Percentiles rank a stretch among this genome's conserved stretches.
Evolutionary conservation across 2,329 filamentous ascomycete species (phyloP).

Genomic region (Aspergillus unguis): DNA sequence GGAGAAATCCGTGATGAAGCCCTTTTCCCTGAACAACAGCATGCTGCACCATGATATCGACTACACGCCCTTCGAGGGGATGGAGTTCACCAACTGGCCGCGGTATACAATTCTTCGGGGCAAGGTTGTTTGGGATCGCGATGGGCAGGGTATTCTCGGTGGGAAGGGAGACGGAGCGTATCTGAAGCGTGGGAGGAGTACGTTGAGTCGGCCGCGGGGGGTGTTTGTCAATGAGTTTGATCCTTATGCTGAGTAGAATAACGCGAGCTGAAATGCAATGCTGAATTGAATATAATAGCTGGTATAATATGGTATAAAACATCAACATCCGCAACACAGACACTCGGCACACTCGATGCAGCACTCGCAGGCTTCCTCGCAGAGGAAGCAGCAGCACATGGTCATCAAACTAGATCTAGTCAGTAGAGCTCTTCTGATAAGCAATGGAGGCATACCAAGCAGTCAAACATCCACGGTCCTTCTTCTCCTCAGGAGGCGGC

Average conservation of each 20-base stretch:
- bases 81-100: slow-evolving; percentile 34
- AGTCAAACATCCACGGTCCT: slow-evolving; percentile 20
- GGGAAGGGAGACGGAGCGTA: slow-evolving; percentile 32
- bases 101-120: slow-evolving; percentile 34
- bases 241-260: slow-evolving; percentile 7
- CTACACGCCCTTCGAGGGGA: slow-evolving; percentile 37
- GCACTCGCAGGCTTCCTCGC: slow-evolving; percentile 21
- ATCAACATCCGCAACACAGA: slow-evolving; percentile 19
- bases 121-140: slow-evolving; percentile 30
- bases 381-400: slow-evolving; percentile 22
- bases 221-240: slow-evolving; percentile 18
- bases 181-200: slow-evolving; percentile 36
- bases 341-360: slow-evolving; percentile 19
- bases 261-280: background rate
- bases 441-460: slow-evolving; percentile 12
- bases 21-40: slow-evolving; percentile 33
- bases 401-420: slow-evolving; percentile 14
- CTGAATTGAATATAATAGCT: background rate
- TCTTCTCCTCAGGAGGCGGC: slow-evolving; percentile 14
- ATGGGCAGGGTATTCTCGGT: slow-evolving; percentile 27
- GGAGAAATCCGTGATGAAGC: slow-evolving; percentile 9
- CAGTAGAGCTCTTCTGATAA: background rate
- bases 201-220: slow-evolving; percentile 14
- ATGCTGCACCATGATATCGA: slow-evolving; percentile 37
- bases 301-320: slow-evolving; percentile 1